Percentiles rank a stretch among this genome's conserved stretches.
phyloP scores from a whole-genome alignment of 805 yeast genomes.

The Wickerhamiella alocasiicola region DNA sequence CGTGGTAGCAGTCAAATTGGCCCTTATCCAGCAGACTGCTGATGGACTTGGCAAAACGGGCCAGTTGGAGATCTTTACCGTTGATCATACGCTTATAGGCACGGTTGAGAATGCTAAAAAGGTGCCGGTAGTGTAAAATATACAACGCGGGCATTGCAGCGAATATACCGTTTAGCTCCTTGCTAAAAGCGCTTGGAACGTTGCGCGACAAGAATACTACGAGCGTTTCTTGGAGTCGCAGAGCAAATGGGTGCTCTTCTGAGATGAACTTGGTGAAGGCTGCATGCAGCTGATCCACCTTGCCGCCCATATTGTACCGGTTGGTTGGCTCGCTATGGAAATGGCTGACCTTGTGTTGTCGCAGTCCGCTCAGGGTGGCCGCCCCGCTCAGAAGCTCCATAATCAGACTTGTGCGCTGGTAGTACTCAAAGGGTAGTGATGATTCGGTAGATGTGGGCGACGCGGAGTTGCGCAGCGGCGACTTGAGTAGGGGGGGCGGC shows the following conservation, averaged over 20 bases:
- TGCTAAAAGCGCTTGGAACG: constrained; percentile 11
- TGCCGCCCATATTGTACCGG: neutral
- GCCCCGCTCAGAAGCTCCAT: constrained; percentile 1
- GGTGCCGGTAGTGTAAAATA: constrained; percentile 15
- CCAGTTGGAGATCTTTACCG: constrained; percentile 4
- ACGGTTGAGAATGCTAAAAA: constrained; percentile 14
- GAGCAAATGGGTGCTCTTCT: constrained; percentile 11
- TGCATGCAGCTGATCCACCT: neutral
- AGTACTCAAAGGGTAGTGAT: constrained; percentile 1
- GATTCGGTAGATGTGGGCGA: neutral
- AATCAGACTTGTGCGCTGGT: constrained; percentile 7
- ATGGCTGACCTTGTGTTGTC: too few relatives aligned
- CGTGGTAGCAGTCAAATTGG: constrained; percentile 15
- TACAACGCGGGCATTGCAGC: constrained; percentile 19
- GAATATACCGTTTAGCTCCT: constrained; percentile 15
- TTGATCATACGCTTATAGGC: constrained; percentile 10
- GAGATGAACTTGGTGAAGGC: constrained; percentile 11
- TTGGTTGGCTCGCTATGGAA: too few relatives aligned
- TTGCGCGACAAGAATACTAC: constrained; percentile 12
- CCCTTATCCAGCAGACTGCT: neutral
- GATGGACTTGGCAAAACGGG: neutral
- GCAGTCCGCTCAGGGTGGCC: neutral
- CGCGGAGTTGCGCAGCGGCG: neutral
- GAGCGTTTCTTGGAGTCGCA: constrained; percentile 13
- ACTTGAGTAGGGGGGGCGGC: neutral